Evolutionary conservation across 768 basidiomycete species (phyloP), one percentile per base, ranked within the genome.

Genomic region (Tylopilus balloui): DNA sequence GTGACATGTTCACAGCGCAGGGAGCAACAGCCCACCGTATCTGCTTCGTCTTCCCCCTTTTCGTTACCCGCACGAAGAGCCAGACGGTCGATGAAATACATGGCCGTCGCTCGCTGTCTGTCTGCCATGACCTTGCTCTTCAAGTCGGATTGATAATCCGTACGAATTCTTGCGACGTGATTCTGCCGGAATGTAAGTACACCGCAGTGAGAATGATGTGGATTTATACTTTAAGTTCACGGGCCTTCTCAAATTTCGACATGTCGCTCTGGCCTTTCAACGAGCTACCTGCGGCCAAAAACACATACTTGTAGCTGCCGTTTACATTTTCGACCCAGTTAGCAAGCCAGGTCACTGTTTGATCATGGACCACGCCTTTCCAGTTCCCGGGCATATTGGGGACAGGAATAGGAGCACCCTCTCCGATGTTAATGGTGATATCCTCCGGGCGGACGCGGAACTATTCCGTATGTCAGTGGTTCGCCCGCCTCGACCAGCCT

Each of bases 261-360:
- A 93, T 88, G 72, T 99, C 96, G 65, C 92, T 94, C 70, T 98
- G 94, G 36, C 96, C 96, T 71, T 99, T 99, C 62, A 97, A 78
- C 8, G 93, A 94, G 60, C 92, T 95, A 35, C 92, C 92, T n/a
- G 96, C 90, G 7, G 96, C 92, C 54, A 98, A 71, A 78, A 98
- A 98, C 47, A 99, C 96, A 63, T 99, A 99, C 72, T 98, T 97
- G 69, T 89, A 84, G 63, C 86, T 90, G 52, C 84, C 81, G 62
- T 98, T 98, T 70, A 98, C 84, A 63, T 99, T 99, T 69, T 98
- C 96, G 39, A 92, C 93, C 96, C 96, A 99, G 48, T 88, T 94
- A 5, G 96, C 96, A 41, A 99, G 78, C 96, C 96, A 99, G 12
- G 96, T 98, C 23, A 98, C 96, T 3, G 92, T 97, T 57, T 94